Percentiles rank a stretch among this genome's conserved stretches.
Conservation (phyloP, 176 grass and related monocot species). For the Dactylis glomerata region DNA sequence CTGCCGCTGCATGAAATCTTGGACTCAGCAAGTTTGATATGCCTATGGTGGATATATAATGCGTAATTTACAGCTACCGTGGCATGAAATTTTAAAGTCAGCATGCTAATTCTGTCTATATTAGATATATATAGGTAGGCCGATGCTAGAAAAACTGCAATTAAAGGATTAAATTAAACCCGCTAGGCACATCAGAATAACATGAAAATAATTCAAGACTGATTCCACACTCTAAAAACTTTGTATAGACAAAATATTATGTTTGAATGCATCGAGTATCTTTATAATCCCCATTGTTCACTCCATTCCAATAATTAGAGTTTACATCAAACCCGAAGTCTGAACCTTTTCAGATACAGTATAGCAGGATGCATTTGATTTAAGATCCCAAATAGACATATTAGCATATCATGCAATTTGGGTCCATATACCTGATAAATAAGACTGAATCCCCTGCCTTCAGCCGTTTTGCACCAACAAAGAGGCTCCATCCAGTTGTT, state of each 20-base stretch:
- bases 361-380: not conserved
- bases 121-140: not conserved
- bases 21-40: not conserved
- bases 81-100: not conserved
- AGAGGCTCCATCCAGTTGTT: conserved; percentile 98
- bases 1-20: not conserved
- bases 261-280: not conserved
- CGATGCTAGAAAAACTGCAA: not conserved
- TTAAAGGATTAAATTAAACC: not conserved
- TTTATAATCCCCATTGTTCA: not conserved
- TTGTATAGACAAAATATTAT: not conserved
- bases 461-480: conserved; percentile 91
- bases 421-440: conserved; percentile 77
- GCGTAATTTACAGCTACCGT: not conserved
- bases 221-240: not conserved
- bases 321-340: not conserved
- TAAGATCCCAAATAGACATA: not conserved
- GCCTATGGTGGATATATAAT: not conserved
- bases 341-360: not conserved
- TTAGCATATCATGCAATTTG: not conserved
- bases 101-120: not conserved
- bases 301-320: not conserved
- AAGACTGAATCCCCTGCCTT: conserved; percentile 95
- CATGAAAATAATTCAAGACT: not conserved
- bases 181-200: not conserved